Evolutionary conservation across 148 eudicot genomes (phyloP).

Genomic region (Fallopia convolvulus): DNA sequence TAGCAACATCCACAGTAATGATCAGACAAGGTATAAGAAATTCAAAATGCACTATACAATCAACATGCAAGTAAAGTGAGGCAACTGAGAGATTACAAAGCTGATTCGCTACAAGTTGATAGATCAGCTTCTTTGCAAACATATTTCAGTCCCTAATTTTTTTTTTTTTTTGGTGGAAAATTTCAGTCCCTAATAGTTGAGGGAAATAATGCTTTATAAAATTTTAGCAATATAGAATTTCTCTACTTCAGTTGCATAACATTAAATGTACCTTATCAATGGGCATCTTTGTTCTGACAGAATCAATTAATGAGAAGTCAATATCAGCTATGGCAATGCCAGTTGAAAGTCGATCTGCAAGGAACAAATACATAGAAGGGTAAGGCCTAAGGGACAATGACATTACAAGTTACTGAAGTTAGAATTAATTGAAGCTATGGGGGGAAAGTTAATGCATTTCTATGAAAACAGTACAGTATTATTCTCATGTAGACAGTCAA

Average conservation of each 20-base stretch:
- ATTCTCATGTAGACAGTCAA: background rate
- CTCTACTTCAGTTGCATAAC: background rate
- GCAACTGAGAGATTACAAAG: too few relatives aligned
- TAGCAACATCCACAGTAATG: background rate
- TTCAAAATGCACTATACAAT: too few relatives aligned
- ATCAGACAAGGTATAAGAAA: background rate
- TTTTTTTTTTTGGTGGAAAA: too few relatives aligned
- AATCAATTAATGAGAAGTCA: slow-evolving; percentile 58
- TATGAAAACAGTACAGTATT: background rate
- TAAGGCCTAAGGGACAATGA: background rate
- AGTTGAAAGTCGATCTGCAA: slow-evolving; percentile 70
- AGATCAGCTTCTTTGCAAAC: too few relatives aligned
- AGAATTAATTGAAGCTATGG: background rate
- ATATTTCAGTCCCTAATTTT: too few relatives aligned
- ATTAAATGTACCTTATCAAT: slow-evolving; percentile 48
- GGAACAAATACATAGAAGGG: background rate
- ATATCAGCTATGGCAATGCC: slow-evolving; percentile 89
- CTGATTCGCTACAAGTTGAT: too few relatives aligned
- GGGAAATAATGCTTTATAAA: background rate
- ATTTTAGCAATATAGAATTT: background rate
- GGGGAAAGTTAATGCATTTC: background rate
- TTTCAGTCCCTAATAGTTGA: background rate
- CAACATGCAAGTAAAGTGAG: background rate
- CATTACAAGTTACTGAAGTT: background rate
- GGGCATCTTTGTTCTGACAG: slow-evolving; percentile 87